Conservation (phyloP, 495 filamentous ascomycete genomes). For the Podospora pseudocomata region DNA sequence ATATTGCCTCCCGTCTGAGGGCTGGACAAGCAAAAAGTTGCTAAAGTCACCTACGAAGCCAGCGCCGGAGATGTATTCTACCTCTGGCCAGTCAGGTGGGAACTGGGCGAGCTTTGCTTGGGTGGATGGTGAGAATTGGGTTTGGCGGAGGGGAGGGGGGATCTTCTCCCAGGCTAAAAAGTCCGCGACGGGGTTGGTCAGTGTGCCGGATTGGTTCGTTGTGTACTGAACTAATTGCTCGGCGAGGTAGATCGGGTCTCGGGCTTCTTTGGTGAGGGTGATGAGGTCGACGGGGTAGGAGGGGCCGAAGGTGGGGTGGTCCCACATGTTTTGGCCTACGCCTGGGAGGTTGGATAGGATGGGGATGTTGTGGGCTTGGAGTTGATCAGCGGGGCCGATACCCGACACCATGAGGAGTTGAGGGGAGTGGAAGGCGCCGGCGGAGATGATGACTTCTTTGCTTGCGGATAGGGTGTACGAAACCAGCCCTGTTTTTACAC, state of each 20-base stretch:
- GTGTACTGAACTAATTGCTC: constrained; percentile 28
- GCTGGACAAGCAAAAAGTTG: constrained; percentile 31
- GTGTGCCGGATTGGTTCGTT: constrained; percentile 34
- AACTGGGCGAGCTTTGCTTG: constrained; percentile 37
- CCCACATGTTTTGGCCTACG: constrained; percentile 43
- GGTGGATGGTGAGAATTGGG: constrained; percentile 24
- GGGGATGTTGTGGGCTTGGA: constrained; percentile 39
- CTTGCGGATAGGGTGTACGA: constrained; percentile 35
- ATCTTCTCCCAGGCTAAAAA: constrained; percentile 50
- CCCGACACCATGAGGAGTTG: constrained; percentile 48
- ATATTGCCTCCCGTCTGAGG: constrained; percentile 39
- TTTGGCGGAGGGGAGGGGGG: constrained; percentile 18
- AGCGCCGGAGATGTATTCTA: constrained; percentile 40
- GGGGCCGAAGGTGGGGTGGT: constrained; percentile 17
- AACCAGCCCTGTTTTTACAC: constrained; percentile 35
- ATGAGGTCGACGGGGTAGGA: constrained; percentile 68
- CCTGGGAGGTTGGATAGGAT: constrained; percentile 46
- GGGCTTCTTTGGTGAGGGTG: constrained; percentile 42
- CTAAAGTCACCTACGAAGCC: constrained; percentile 26
- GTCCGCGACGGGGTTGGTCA: constrained; percentile 42
- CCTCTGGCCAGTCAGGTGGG: constrained; percentile 57
- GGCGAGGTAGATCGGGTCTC: constrained; percentile 36
- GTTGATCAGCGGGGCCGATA: constrained; percentile 34
- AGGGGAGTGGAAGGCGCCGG: constrained; percentile 50
- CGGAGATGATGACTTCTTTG: constrained; percentile 53